Conservation (phyloP, 345 rosid genomes). For the Salix viminalis region DNA sequence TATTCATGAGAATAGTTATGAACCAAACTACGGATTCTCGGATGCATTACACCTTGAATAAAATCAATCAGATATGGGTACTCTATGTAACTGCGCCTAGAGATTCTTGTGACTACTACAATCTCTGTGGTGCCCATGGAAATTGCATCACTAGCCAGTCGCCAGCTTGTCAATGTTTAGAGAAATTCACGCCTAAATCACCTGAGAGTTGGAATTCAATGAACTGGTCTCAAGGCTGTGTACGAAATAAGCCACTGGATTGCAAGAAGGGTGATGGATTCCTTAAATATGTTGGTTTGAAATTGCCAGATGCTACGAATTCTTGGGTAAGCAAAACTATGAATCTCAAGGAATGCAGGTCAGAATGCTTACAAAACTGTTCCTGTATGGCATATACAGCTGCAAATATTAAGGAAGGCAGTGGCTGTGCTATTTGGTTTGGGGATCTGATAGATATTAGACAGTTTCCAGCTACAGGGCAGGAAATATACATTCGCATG, state of each 20-base stretch:
- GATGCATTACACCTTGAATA: background rate
- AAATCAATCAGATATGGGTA: background rate
- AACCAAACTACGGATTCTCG: background rate
- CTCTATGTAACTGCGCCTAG: background rate
- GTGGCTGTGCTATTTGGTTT: slow-evolving; percentile 18
- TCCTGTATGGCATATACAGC: slow-evolving; percentile 12
- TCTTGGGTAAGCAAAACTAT: slow-evolving; percentile 5
- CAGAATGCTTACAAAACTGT: slow-evolving; percentile 11
- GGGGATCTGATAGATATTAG: slow-evolving; percentile 12
- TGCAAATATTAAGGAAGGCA: background rate
- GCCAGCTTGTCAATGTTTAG: slow-evolving; percentile 9
- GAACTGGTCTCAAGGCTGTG: slow-evolving; percentile 18
- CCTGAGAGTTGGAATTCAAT: background rate
- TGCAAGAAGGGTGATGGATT: slow-evolving; percentile 12
- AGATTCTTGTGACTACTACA: slow-evolving; percentile 11
- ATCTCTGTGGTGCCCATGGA: slow-evolving; percentile 6
- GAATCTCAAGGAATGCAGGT: slow-evolving; percentile 10
- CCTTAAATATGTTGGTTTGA: background rate
- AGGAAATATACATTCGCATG: slow-evolving; percentile 13
- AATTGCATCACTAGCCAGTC: background rate
- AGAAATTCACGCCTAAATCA: slow-evolving; percentile 11
- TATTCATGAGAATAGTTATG: background rate
- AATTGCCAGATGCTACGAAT: slow-evolving; percentile 11
- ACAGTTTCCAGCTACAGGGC: background rate
- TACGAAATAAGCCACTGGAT: background rate